Evolutionary conservation across 2,329 filamentous ascomycete species (phyloP), one percentile per base, ranked within the genome.

Genomic region (Sporothrix curviconia): DNA sequence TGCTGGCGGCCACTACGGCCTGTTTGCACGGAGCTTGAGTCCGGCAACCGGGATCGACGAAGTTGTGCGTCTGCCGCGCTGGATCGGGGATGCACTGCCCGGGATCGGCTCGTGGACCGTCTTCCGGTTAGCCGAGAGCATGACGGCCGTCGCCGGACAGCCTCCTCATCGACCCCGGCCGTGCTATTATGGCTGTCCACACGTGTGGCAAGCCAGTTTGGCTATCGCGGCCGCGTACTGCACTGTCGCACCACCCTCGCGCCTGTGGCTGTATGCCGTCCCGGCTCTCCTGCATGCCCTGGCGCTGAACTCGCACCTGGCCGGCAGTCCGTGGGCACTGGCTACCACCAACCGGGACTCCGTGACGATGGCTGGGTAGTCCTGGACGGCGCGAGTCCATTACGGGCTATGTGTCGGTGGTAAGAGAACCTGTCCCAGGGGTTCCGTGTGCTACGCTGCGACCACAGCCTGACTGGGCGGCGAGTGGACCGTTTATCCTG

Each of bases 391-490:
- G 82, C 63, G 94, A 97, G 71, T 96, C 91, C 0, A 72, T 87
- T 50, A 97, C 94, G 0, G 94, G 94, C 7, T 97, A 99, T 67
- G 78, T 99, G 43, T 96, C 92, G 0, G 89, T 99, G 1, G 69
- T 96, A 25, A n/a, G 89, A 99, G 63, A 94, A 85, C 68, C 68
- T 78, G 7, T 72, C 85, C 5, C 77, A 83, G 39, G 81, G 85
- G 1, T 96, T 89, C 71, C 82, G 91, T 1, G 83, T 92, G 15
- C 82, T 99, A 78, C 84, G 94, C 60, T 96, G 91, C 69, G 94
- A 97, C 66, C 94, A 99, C 70, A 96, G 91, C 66, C 78, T 99
- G n/a, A 32, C 79, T 99, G 1, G 94, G 94, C 40, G 94, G 94
- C 36, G 89, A 96, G 71, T 99, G 92, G 92, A 80, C 86, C 12